Evolutionary conservation across 2,329 filamentous ascomycete genomes (phyloP), one percentile per base, ranked within the genome.

Genomic region (Penicillium capsulatum): DNA sequence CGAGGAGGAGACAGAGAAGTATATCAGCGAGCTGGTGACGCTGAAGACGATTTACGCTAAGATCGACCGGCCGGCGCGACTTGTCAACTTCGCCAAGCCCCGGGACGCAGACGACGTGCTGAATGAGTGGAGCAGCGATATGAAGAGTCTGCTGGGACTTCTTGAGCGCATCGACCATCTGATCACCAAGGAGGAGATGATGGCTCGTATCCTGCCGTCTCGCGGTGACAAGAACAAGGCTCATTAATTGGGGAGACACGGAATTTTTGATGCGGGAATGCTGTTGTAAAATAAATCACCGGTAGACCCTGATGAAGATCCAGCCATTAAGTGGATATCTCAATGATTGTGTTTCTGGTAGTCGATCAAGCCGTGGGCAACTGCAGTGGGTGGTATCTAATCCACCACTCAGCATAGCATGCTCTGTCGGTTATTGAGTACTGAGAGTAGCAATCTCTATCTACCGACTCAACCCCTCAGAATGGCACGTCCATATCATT

Each of bases 151-250:
- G 57, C 70, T 95, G 51, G 88, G 87, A 8, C 70, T 91, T 39
- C 63, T 95, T 60, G 89, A 95, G 75, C 79, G 89, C 48, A 94
- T 98, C 46, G 92, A 98, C 63, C 92, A 98, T 67, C 75, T 98
- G 58, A 98, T 98, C 60, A 98, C 94, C 39, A 97, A 97, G 76
- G 92, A 98, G 71, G 92, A 98, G 76, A 98, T 98, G 92, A 98
- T 98, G 92, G 92, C 92, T 28, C 79, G 90, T 44, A 97, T 98
- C 58, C 84, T 92, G 66, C 87, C 87, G 2, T 53, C 64, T 17
- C 63, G 63, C 37, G 50, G 51, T 10, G 64, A 65, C 38, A 66
- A 63, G 57, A 51, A 54, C 38, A 67, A 66, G 50, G 65, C 60
- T 42, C 64, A 55, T 48, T 67, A 40, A 59, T 7, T 28, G 13